A percentile compares a stretch with the other conserved stretches of the same genome.
phyloP scores from a whole-genome alignment of 2,329 filamentous ascomycete genomes.

The Aspergillus ochraceoroseus region DNA sequence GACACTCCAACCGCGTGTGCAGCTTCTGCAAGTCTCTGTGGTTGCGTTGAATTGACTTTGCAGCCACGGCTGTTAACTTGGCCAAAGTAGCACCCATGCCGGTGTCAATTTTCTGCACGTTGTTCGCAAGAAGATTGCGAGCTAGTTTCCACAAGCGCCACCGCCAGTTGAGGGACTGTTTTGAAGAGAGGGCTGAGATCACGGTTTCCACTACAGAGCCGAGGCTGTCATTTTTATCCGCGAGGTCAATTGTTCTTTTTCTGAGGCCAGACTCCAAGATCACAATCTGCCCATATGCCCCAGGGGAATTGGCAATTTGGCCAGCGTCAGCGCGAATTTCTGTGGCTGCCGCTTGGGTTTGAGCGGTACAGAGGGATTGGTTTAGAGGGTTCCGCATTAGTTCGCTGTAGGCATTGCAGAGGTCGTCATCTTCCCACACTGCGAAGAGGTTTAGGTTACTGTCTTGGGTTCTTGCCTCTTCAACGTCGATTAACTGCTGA shows the following conservation, averaged over 20 bases:
- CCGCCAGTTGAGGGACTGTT: conserved; percentile 34
- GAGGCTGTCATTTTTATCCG: conserved; percentile 24
- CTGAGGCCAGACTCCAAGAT: conserved; percentile 36
- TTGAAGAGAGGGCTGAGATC: conserved; percentile 30
- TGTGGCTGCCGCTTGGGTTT: conserved; percentile 30
- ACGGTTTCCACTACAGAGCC: conserved; percentile 26
- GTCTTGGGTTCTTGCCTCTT: conserved; percentile 30
- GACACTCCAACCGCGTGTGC: conserved; percentile 33
- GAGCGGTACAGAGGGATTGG: conserved; percentile 26
- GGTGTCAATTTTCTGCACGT: conserved; percentile 22
- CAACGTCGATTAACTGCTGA: conserved; percentile 36
- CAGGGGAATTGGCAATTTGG: conserved; percentile 25
- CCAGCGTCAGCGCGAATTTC: conserved; percentile 29
- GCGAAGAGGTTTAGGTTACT: conserved; percentile 27
- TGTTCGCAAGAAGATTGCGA: conserved; percentile 33
- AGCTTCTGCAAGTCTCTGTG: conserved; percentile 25
- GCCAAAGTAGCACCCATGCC: conserved; percentile 20
- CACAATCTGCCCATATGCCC: conserved; percentile 35
- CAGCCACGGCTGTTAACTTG: conserved; percentile 28
- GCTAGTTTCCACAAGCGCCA: conserved; percentile 42
- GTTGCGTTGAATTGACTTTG: conserved; percentile 29
- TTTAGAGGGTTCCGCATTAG: conserved; percentile 32
- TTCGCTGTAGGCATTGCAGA: conserved; percentile 37
- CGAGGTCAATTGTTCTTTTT: conserved; percentile 22
- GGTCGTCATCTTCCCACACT: conserved; percentile 46